These are phyloP conservation scores for Penicillium lividum DNA, from an alignment of 495 filamentous ascomycete genomes.

Conservation along the genomic window DNA sequence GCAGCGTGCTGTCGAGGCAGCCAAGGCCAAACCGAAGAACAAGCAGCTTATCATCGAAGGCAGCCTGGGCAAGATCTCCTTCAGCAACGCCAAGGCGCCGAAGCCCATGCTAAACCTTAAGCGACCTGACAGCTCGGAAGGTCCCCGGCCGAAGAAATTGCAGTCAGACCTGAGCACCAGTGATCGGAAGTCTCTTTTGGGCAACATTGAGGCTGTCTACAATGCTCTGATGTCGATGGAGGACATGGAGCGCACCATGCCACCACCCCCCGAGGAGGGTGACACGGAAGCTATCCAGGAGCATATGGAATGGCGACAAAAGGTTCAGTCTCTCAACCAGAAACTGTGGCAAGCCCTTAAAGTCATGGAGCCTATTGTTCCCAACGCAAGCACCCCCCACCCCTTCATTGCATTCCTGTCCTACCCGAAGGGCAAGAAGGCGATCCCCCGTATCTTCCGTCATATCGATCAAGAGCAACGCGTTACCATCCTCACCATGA, in stretches of 20 bases:
- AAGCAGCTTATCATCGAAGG: constrained; percentile 98
- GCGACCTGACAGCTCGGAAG: constrained; percentile 70
- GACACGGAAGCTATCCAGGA: constrained; percentile 63
- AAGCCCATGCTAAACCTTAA: constrained; percentile 95
- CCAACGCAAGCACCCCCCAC: constrained; percentile 70
- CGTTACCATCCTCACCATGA: constrained; percentile 90
- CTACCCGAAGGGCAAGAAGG: constrained; percentile 94
- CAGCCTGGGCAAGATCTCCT: constrained; percentile 97
- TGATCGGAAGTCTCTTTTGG: constrained; percentile 79
- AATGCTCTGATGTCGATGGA: constrained; percentile 87
- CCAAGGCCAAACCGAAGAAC: constrained; percentile 95
- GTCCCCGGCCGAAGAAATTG: constrained; percentile 46
- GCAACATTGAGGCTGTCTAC: constrained; percentile 86
- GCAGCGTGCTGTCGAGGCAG: constrained; percentile 92
- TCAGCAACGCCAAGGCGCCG: constrained; percentile 97
- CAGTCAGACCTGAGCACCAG: constrained; percentile 54
- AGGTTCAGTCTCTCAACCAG: constrained; percentile 70
- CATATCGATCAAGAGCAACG: constrained; percentile 91
- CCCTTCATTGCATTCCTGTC: constrained; percentile 97
- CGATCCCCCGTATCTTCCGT: constrained; percentile 90
- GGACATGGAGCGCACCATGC: constrained; percentile 88
- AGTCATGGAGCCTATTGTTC: constrained; percentile 85
- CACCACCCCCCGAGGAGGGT: constrained; percentile 63
- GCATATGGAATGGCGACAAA: constrained; percentile 71
- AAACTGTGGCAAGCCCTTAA: constrained; percentile 82